phyloP scores from a whole-genome alignment of 1,284 basidiomycete species.

The Marasmius fiardii region DNA sequence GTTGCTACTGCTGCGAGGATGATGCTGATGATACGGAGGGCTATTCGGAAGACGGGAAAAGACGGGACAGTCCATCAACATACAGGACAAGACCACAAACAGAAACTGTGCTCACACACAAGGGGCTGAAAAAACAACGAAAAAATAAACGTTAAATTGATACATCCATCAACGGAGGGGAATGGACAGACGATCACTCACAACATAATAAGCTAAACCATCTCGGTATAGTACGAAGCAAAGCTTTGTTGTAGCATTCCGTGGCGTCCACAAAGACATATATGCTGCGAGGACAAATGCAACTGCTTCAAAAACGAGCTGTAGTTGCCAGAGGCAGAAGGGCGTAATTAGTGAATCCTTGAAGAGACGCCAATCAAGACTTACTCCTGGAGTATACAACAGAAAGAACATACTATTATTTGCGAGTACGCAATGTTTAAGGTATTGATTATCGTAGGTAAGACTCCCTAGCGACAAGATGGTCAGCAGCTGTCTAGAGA shows the following conservation, averaged over 20 bases:
- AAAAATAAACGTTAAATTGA: too few relatives aligned
- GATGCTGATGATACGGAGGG: too few relatives aligned
- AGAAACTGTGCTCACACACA: too few relatives aligned
- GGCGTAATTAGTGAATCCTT: neutral
- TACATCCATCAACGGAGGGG: too few relatives aligned
- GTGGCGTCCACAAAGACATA: neutral
- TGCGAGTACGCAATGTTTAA: neutral
- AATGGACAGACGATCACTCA: neutral
- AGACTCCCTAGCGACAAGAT: too few relatives aligned
- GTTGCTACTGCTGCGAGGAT: too few relatives aligned
- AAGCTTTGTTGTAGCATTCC: neutral
- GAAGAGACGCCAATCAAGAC: neutral
- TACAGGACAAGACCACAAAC: too few relatives aligned
- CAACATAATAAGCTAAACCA: slow-evolving; percentile 4
- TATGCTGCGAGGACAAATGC: neutral
- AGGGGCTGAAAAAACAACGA: too few relatives aligned
- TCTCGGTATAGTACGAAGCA: neutral
- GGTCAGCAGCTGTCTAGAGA: too few relatives aligned
- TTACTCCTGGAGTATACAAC: slow-evolving; percentile 6
- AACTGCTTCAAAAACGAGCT: slow-evolving; percentile 3
- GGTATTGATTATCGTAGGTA: neutral
- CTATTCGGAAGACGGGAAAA: too few relatives aligned
- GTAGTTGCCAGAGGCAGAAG: too few relatives aligned
- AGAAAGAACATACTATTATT: neutral
- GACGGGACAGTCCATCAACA: too few relatives aligned